Base-by-base conservation (phyloP, 768 basidiomycete species). In the Auriscalpium vulgare region DNA sequence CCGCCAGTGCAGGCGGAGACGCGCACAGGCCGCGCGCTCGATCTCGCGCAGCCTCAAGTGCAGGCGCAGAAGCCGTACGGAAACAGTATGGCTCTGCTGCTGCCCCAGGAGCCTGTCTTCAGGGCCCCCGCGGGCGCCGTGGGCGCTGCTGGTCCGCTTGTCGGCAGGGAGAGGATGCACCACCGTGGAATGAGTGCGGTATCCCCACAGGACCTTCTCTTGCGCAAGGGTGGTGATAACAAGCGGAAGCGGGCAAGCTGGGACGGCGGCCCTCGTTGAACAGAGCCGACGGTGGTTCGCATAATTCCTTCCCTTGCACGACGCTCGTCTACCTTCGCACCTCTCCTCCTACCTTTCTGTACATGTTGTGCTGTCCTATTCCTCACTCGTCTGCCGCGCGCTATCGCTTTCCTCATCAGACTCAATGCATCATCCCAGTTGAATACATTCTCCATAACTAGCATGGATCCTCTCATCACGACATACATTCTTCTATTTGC, bases 241-340 rank as follows among this genome's bases (percentile, higher is more conserved):
- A 81, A 82, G 66, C 72, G 79, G 57, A 81, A 81, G 70, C 71
- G 79, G 58, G 76, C 78, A 38, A 82, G 80, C 59, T 81, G 79
- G 79, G 79, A 81, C 58, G 80, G 79, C 13, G 68, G 69, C 11
- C 62, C 63, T 49, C 67, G 66, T 34, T 68, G 57, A 64, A 53
- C 48, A 1, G 37, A 17, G 40, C 40, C 14, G 40, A 43, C 14
- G 14, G 40, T 17, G 21, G 51, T 37, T 37, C 16, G 50, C 17
- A 37, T 51, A 21, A 37, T 36, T 37, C 34, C 19, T 16, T 37
- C n/a, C 37, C 37, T 43, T 51, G n/a, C 34, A 10, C 29, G 4
- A 5, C 29, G 29, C 2, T 29, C 29, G 29, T 29, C 29, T 29
- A 29, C 4, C 29, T 29, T 29, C 29, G 29, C 29, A 29, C 4